Base-by-base conservation (phyloP, 2,329 filamentous ascomycete species). In the Neoascochyta sp. region DNA sequence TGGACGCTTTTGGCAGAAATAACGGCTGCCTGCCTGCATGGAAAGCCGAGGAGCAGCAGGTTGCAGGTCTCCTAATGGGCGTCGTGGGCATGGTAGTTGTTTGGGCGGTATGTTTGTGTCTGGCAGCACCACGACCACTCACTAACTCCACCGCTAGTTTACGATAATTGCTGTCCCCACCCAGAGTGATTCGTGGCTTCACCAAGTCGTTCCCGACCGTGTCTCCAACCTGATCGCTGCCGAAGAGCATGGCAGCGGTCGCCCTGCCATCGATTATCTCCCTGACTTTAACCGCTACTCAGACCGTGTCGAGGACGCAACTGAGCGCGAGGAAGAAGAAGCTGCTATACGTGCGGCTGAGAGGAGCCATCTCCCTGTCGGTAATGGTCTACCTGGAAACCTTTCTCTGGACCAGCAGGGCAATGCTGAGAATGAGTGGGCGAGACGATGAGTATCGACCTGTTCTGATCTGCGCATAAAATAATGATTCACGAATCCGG, bases 61-160 rank as follows among this genome's bases (percentile, higher is more conserved):
- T 70, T 16, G 71, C 76, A 0, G 73, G 74, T 0, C 48, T 79
- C 12, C 66, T 80, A 21, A 66, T 84, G 27, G 67, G 63, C 0
- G 69, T 81, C 5, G 54, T 61, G 1, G 50, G 43, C 5, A 32
- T 62, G 29, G 57, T 63, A 2, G 54, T 59, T 18, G 11, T 61
- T 6, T 63, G 59, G 53, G 34, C 34, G 20, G 34, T 38, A n/a
- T 11, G 28, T 25, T 17, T 53, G 60, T 53, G 55, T 52, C 22
- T 16, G 54, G 37, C 3, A 13, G 28, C 8, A 12, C 17, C 4
- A 28, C 5, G 20, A 7, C 16, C 3, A 5, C 5, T 7, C 9
- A 19, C 28, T 44, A 12, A 43, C 17, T 11, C 9, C 9, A 22
- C 5, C n/a, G 3, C 4, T 20, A 60, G 58, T 47, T 60, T 17